A percentile compares a stretch with the other conserved stretches of the same genome.
Evolutionary conservation across 2,329 filamentous ascomycete genomes (phyloP).

Genomic region (Verticillium albo-atrum): DNA sequence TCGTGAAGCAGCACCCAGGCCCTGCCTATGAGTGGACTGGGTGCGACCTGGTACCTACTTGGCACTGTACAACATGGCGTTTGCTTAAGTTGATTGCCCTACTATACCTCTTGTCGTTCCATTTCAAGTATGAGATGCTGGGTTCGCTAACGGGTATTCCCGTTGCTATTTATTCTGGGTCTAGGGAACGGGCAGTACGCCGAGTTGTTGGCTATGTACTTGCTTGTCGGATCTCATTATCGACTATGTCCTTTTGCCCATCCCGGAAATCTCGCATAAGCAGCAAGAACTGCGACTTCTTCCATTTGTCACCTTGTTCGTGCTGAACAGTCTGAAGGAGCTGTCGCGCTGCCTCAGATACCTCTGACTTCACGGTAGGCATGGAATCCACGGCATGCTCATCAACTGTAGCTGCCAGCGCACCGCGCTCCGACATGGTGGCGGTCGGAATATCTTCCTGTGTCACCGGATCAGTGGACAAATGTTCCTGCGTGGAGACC

Average conservation of each 20-base stretch:
- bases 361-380: slow-evolving; percentile 16
- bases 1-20: too few species aligned
- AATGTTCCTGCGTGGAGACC: not conserved
- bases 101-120: too few species aligned
- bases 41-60: too few species aligned
- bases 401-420: not conserved
- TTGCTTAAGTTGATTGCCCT: too few species aligned
- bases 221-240: slow-evolving; percentile 32
- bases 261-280: slow-evolving; percentile 42
- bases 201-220: too few species aligned
- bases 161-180: too few species aligned
- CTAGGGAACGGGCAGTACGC: too few species aligned
- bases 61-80: too few species aligned
- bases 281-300: slow-evolving; percentile 38
- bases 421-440: not conserved
- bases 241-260: slow-evolving; percentile 37
- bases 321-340: slow-evolving; percentile 38
- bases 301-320: slow-evolving; percentile 41
- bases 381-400: not conserved
- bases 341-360: slow-evolving; percentile 36
- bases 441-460: too few species aligned
- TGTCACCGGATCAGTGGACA: not conserved
- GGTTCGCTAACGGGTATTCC: too few species aligned
- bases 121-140: too few species aligned
- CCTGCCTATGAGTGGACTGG: too few species aligned